These are phyloP conservation scores for Monilinia aucupariae DNA, from an alignment of 2,329 filamentous ascomycete genomes.

Conservation along the genomic window DNA sequence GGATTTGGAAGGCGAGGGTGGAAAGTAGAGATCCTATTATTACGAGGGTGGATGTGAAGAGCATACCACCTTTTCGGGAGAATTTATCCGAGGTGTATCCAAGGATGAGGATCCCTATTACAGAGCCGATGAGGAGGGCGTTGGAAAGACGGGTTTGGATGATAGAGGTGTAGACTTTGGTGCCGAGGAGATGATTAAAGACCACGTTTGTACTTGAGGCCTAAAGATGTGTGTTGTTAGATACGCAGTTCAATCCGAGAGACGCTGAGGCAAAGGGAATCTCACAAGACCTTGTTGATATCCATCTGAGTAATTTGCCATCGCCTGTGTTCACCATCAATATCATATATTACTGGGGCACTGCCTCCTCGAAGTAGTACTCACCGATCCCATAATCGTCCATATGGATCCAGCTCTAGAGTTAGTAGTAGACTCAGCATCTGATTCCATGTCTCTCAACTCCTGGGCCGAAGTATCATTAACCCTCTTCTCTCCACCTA, in stretches of 20 bases:
- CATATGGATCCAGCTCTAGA: slow-evolving; percentile 8
- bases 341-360: background rate
- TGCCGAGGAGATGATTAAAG: slow-evolving; percentile 33
- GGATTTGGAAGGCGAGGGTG: slow-evolving; percentile 31
- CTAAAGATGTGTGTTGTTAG: background rate
- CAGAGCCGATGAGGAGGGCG: slow-evolving; percentile 33
- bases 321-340: background rate
- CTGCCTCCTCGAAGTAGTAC: background rate
- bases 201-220: slow-evolving; percentile 36
- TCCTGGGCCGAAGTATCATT: background rate
- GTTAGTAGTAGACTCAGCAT: slow-evolving; percentile 1
- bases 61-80: slow-evolving; percentile 35
- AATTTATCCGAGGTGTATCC: slow-evolving; percentile 35
- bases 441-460: slow-evolving; percentile 3
- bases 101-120: slow-evolving; percentile 35
- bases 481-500: background rate
- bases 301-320: slow-evolving; percentile 15
- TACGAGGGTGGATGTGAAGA: slow-evolving; percentile 34
- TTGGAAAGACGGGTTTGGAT: slow-evolving; percentile 35
- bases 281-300: slow-evolving; percentile 13
- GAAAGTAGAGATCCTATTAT: slow-evolving; percentile 31
- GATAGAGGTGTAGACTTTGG: slow-evolving; percentile 31
- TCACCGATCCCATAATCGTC: slow-evolving; percentile 14
- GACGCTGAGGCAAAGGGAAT: background rate
- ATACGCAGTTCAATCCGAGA: background rate